Evolutionary conservation across 1,139 yeast genomes (phyloP).

Genomic region (Blastobotrys proliferans): DNA sequence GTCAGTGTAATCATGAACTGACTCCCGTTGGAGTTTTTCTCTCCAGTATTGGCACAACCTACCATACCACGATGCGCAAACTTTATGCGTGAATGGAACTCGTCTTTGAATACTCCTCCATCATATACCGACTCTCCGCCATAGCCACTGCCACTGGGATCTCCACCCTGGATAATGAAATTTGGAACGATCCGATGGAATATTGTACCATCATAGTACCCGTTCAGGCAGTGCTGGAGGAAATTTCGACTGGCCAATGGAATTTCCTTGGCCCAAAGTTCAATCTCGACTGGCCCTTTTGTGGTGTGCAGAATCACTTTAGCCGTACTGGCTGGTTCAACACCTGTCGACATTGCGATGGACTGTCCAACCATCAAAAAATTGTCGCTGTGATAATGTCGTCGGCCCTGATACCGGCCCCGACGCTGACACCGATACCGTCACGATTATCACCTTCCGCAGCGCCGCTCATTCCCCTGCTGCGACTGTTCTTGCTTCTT

Average conservation of each 20-base stretch:
- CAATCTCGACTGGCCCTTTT: constrained; percentile 58
- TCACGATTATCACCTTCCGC: too few relatives aligned
- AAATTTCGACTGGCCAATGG: constrained; percentile 51
- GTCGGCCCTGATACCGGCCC: too few relatives aligned
- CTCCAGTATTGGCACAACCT: constrained; percentile 45
- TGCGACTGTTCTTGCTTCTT: too few relatives aligned
- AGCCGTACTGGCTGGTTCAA: constrained; percentile 62
- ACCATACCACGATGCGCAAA: constrained; percentile 54
- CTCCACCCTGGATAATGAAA: constrained; percentile 42
- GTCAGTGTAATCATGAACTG: constrained; percentile 54
- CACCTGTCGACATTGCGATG: constrained; percentile 8
- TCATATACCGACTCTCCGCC: constrained; percentile 33
- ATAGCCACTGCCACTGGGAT: constrained; percentile 35
- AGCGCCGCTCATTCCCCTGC: too few relatives aligned
- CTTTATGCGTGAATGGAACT: constrained; percentile 52
- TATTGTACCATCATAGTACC: constrained; percentile 40
- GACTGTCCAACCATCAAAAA: neutral
- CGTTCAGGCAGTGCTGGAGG: constrained; percentile 46
- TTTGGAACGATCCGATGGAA: constrained; percentile 43
- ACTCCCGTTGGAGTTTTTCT: constrained; percentile 38
- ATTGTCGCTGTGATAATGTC: neutral
- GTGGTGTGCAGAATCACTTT: constrained; percentile 53
- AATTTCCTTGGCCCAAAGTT: constrained; percentile 68
- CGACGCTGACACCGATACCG: too few relatives aligned
- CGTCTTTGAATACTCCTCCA: constrained; percentile 39